Evolutionary conservation across 192 early-diverging fungal genomes (phyloP), one percentile per base, ranked within the genome.

Genomic region (Ambispora gerdemannii): DNA sequence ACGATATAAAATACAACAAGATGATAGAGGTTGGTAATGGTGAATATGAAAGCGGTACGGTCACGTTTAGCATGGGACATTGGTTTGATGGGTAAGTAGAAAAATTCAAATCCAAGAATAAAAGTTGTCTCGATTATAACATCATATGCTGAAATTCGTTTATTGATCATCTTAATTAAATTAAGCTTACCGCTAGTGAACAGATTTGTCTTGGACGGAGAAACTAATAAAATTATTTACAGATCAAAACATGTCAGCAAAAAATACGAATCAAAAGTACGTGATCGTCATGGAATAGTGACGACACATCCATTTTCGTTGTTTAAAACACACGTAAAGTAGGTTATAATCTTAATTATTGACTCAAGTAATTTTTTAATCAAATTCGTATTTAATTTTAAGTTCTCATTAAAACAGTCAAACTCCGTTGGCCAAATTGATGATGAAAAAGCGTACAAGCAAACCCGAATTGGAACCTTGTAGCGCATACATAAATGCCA

Each of bases 401-500:
- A 34, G 24, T 28, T 61, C 6, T 31, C 24, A 11, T 15, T 61
- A 53, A 6, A 22, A 15, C n/a, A 69, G 67, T 70, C 89, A 90
- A 76, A 89, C 86, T 22, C 78, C 87, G 2, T 77, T 92, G 35
- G 82, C 79, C 56, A 86, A 81, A 72, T 79, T 92, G 55, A 76
- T 92, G 28, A 74, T 79, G 3, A 75, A 85, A n/a, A 85, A 83
- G 63, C 76, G 78, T 1, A 76, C 81, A 53, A 73, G 59, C 70
- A 85, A 83, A 27, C 84, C 90, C 0, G 86, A 86, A 72, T 79
- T 83, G 32, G 90, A 90, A 53, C 85, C 87, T 63, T 92, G 90
- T 70, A 76, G 82, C 31, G 86, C 85, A 38, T 78, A 79, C 64
- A 83, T 92, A 43, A 77, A 82, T 22, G 74, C 81, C 22, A 75